phyloP scores from a whole-genome alignment of 2,329 filamentous ascomycete species.

The Penicillium glabrum region DNA sequence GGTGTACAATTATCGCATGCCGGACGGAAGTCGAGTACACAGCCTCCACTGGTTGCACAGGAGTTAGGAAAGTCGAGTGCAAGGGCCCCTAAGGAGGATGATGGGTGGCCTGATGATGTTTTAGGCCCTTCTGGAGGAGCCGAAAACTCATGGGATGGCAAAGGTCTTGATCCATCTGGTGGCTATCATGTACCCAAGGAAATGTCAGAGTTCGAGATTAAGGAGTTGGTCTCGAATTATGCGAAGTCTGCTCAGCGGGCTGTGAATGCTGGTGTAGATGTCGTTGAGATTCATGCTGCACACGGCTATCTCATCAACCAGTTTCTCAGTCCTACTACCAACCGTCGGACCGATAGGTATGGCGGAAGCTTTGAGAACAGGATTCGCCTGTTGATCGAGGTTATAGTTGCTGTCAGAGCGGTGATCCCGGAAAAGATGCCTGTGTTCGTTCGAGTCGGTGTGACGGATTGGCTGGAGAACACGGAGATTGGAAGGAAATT shows the following conservation, averaged over 20 bases:
- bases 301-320: constrained; percentile 72
- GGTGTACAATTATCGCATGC: not conserved
- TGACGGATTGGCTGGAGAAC: not conserved
- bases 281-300: constrained; percentile 74
- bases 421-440: not conserved
- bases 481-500: constrained; percentile 48
- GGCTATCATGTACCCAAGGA: constrained; percentile 33
- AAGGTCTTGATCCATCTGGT: not conserved
- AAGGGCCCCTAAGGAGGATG: constrained; percentile 26
- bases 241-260: constrained; percentile 58
- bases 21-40: not conserved
- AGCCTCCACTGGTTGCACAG: not conserved
- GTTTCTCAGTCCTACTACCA: constrained; percentile 67
- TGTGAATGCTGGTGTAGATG: constrained; percentile 68
- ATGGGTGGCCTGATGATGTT: constrained; percentile 55
- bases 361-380: constrained; percentile 50
- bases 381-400: not conserved
- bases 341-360: constrained; percentile 60
- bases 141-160: constrained; percentile 22
- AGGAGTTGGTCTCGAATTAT: constrained; percentile 58
- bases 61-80: not conserved
- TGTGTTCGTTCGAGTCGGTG: not conserved
- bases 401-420: not conserved
- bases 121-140: constrained; percentile 50
- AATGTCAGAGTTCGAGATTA: constrained; percentile 58